Percentiles rank a stretch among this genome's conserved stretches.
These are phyloP conservation scores for Jatropha multifida DNA, from an alignment of 441 rosid genomes.

Conservation along the genomic window DNA sequence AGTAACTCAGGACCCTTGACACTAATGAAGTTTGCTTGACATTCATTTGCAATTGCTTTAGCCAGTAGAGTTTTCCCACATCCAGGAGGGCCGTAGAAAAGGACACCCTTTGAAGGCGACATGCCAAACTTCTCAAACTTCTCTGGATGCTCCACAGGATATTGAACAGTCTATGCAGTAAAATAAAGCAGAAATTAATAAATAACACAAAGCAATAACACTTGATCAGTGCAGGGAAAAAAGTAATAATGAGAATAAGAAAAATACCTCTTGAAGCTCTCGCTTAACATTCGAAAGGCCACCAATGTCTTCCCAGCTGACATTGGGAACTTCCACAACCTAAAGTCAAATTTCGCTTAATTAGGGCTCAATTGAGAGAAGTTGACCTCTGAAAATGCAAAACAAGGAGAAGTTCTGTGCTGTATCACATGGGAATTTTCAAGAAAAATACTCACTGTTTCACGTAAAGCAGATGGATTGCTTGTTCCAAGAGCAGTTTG, in stretches of 20 bases:
- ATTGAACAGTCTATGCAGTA: conserved; percentile 51
- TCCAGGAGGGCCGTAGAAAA: conserved; percentile 64
- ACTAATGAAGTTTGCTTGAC: conserved; percentile 61
- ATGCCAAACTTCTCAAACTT: conserved; percentile 72
- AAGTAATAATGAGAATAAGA: not conserved
- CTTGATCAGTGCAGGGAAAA: not conserved
- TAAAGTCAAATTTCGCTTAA: conserved; percentile 2
- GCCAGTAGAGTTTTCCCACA: conserved; percentile 63
- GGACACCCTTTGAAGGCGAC: conserved; percentile 71
- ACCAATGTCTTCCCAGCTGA: conserved; percentile 68
- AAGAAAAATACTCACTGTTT: conserved; percentile 44
- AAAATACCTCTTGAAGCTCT: conserved; percentile 65
- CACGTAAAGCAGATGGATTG: conserved; percentile 73
- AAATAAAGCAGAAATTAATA: not conserved
- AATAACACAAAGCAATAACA: not conserved
- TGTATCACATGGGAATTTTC: not conserved
- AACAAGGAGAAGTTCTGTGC: not conserved
- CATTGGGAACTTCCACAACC: conserved; percentile 76
- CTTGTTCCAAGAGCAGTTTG: conserved; percentile 65
- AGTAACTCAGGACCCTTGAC: conserved; percentile 59
- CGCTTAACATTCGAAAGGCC: conserved; percentile 67
- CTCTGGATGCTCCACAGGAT: conserved; percentile 76
- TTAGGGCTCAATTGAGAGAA: not conserved
- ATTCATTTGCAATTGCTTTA: conserved; percentile 61
- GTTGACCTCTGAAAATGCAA: not conserved